These are phyloP conservation scores for Hypsizygus ulmarius DNA, from an alignment of 1,284 basidiomycete genomes.

Conservation along the genomic window DNA sequence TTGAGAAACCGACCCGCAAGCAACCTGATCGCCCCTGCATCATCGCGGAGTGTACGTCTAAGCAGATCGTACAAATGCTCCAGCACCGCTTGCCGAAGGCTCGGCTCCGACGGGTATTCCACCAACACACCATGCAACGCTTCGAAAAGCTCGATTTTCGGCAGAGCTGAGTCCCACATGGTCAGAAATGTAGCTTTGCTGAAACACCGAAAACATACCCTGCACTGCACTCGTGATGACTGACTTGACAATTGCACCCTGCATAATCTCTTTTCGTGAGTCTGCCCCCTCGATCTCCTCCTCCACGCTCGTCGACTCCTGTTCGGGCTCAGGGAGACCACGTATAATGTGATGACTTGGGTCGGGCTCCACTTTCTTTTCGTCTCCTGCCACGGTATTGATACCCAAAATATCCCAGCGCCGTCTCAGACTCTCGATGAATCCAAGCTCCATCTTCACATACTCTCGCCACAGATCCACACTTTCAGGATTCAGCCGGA, in stretches of 20 bases:
- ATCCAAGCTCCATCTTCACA: slow-evolving; percentile 88
- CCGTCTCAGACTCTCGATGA: slow-evolving; percentile 79
- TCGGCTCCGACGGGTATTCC: slow-evolving; percentile 50
- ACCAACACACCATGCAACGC: slow-evolving; percentile 53
- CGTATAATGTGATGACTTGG: slow-evolving; percentile 26
- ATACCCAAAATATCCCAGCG: slow-evolving; percentile 82
- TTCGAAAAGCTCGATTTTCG: slow-evolving; percentile 57
- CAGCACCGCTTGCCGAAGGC: slow-evolving; percentile 47
- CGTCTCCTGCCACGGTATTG: slow-evolving; percentile 23
- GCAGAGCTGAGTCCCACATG: slow-evolving; percentile 44
- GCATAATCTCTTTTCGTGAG: slow-evolving; percentile 60
- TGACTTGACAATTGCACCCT: slow-evolving; percentile 69
- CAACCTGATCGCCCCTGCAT: slow-evolving; percentile 52
- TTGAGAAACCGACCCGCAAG: slow-evolving; percentile 47
- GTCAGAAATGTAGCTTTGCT: slow-evolving; percentile 7
- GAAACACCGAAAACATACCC: slow-evolving; percentile 42
- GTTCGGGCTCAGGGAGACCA: slow-evolving; percentile 9
- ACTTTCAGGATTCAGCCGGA: slow-evolving; percentile 73
- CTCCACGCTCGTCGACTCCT: slow-evolving; percentile 21
- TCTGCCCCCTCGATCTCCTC: slow-evolving; percentile 41
- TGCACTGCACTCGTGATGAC: slow-evolving; percentile 63
- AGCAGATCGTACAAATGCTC: slow-evolving; percentile 54
- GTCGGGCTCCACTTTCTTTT: slow-evolving; percentile 25
- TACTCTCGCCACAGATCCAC: slow-evolving; percentile 84
- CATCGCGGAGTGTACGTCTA: slow-evolving; percentile 41